phyloP scores from a whole-genome alignment of 371 early-diverging fungal genomes.

The Funneliformis caledonium region DNA sequence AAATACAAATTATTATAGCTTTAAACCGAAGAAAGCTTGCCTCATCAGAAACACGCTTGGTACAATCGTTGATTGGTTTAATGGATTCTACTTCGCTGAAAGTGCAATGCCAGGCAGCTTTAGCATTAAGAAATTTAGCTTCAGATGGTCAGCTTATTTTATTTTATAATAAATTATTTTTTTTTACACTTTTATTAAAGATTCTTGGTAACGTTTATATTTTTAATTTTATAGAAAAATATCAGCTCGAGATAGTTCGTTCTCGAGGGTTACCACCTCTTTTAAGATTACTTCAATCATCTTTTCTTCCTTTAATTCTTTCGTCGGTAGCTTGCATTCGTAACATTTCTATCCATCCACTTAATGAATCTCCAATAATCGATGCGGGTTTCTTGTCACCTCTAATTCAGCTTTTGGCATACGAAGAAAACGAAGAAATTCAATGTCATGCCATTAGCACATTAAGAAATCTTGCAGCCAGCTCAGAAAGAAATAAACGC shows the following conservation, averaged over 20 bases:
- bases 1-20: slow-evolving; percentile 43
- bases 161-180: background rate
- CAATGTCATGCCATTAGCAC: slow-evolving; percentile 89
- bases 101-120: slow-evolving; percentile 89
- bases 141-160: slow-evolving; percentile 62
- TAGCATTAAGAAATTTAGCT: slow-evolving; percentile 89
- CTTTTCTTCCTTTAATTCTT: slow-evolving; percentile 76
- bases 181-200: background rate
- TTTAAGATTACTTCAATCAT: slow-evolving; percentile 75
- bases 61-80: slow-evolving; percentile 77
- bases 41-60: slow-evolving; percentile 76
- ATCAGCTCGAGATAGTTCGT: slow-evolving; percentile 86
- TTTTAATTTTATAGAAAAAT: slow-evolving; percentile 62
- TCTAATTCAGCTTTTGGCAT: slow-evolving; percentile 72
- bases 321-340: slow-evolving; percentile 94
- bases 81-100: slow-evolving; percentile 81
- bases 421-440: slow-evolving; percentile 80
- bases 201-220: background rate
- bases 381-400: slow-evolving; percentile 82
- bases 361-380: slow-evolving; percentile 85
- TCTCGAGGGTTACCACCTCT: slow-evolving; percentile 77
- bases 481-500: slow-evolving; percentile 78
- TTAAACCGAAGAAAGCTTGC: slow-evolving; percentile 76
- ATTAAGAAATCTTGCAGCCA: slow-evolving; percentile 85
- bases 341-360: slow-evolving; percentile 90